A percentile compares a stretch with the other conserved stretches of the same genome.
phyloP scores from a whole-genome alignment of 495 filamentous ascomycete species.

The Aspergillus leporis region DNA sequence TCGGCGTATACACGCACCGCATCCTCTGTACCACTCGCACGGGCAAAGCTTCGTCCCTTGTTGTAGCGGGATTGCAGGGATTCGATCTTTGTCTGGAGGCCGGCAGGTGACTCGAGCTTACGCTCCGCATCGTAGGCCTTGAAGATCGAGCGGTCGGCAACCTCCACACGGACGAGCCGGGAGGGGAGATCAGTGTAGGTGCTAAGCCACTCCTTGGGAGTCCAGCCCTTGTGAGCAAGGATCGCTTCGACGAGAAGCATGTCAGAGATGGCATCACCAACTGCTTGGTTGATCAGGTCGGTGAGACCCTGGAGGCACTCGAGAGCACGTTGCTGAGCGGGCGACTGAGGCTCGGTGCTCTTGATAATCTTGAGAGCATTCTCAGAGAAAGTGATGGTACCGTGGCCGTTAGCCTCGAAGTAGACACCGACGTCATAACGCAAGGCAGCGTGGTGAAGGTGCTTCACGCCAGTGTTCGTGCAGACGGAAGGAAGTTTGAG shows the following conservation, averaged over 20 bases:
- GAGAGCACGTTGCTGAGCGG: constrained; percentile 82
- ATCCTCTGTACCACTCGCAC: constrained; percentile 93
- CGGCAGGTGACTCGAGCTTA: constrained; percentile 73
- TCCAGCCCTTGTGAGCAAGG: constrained; percentile 92
- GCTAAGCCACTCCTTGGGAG: constrained; percentile 82
- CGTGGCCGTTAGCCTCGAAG: constrained; percentile 98
- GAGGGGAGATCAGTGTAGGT: constrained; percentile 97
- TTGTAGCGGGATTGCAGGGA: constrained; percentile 84
- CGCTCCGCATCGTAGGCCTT: constrained; percentile 89
- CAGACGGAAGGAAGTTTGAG: constrained; percentile 88
- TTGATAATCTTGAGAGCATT: constrained; percentile 75
- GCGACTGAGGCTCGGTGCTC: constrained; percentile 79
- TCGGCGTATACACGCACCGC: constrained; percentile 97
- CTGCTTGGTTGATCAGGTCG: constrained; percentile 94
- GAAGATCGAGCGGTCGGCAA: constrained; percentile 83
- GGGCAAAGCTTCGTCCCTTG: constrained; percentile 84
- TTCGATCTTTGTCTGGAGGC: constrained; percentile 83
- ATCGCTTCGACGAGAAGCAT: constrained; percentile 95
- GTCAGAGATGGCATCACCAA: constrained; percentile 94
- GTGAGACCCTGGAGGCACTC: constrained; percentile 77
- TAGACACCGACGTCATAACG: constrained; percentile 94
- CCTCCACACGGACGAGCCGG: constrained; percentile 88
- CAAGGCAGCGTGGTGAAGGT: constrained; percentile 91
- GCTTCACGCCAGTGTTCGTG: constrained; percentile 95
- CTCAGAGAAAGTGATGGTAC: constrained; percentile 91